phyloP scores from a whole-genome alignment of 306 rosid species.

The Prunus salicina region DNA sequence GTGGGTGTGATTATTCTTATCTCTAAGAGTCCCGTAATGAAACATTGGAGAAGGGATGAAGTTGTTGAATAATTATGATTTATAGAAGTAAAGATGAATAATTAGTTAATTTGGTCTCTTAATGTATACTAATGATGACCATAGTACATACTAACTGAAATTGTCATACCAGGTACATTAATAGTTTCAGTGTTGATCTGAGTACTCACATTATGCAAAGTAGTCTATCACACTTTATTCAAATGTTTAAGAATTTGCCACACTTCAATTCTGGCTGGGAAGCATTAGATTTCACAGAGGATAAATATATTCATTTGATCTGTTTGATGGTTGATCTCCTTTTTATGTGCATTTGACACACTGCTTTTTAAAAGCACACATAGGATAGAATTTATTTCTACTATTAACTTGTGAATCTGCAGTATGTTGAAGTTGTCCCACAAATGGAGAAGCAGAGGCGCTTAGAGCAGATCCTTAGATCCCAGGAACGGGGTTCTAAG shows the following conservation, averaged over 20 bases:
- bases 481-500: slow-evolving; percentile 94
- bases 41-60: background rate
- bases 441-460: slow-evolving; percentile 99
- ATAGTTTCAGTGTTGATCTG: background rate
- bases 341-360: background rate
- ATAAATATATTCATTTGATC: background rate
- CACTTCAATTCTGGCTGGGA: background rate
- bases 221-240: background rate
- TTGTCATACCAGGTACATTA: background rate
- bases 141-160: background rate
- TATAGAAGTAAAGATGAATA: background rate
- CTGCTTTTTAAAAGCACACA: background rate
- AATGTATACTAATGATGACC: background rate
- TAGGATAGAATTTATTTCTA: background rate
- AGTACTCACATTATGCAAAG: background rate
- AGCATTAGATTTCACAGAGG: background rate
- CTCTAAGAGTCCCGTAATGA: background rate
- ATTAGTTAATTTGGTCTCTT: background rate
- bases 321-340: background rate
- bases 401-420: slow-evolving; percentile 2
- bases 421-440: slow-evolving; percentile 97
- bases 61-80: background rate
- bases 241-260: background rate
- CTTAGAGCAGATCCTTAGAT: slow-evolving; percentile 89
- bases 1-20: background rate